These are phyloP conservation scores for Diplodia sapinea DNA, from an alignment of 2,329 filamentous ascomycete genomes.

Conservation along the genomic window DNA sequence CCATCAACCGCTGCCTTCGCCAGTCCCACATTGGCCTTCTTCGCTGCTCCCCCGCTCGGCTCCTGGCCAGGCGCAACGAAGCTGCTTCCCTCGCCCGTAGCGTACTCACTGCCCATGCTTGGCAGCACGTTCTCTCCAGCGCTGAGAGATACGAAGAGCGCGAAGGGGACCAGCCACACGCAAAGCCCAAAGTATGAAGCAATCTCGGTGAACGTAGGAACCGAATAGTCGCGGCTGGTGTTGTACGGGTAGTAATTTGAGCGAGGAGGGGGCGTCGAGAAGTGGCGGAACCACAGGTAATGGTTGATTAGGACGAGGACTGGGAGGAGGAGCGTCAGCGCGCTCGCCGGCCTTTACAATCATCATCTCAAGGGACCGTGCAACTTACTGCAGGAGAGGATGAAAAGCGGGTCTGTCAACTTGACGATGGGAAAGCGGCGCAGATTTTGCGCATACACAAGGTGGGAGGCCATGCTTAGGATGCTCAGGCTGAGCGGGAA, in stretches of 20 bases:
- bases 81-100: slow-evolving; percentile 61
- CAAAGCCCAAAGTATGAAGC: slow-evolving; percentile 95
- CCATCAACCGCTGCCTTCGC: slow-evolving; percentile 65
- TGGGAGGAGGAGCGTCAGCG: slow-evolving; percentile 42
- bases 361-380: too few species aligned
- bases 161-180: slow-evolving; percentile 95
- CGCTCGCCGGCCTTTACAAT: too few species aligned
- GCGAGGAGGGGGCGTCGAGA: slow-evolving; percentile 64
- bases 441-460: slow-evolving; percentile 89
- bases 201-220: slow-evolving; percentile 90
- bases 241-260: slow-evolving; percentile 62
- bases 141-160: slow-evolving; percentile 90
- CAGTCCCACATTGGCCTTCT: slow-evolving; percentile 61
- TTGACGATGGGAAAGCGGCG: slow-evolving; percentile 77
- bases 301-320: slow-evolving; percentile 87
- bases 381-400: slow-evolving; percentile 76
- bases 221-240: slow-evolving; percentile 66
- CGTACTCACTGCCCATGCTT: slow-evolving; percentile 82
- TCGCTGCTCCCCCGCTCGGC: slow-evolving; percentile 55
- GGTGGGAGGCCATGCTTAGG: slow-evolving; percentile 79
- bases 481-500: slow-evolving; percentile 78
- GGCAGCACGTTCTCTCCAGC: slow-evolving; percentile 95
- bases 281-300: slow-evolving; percentile 94
- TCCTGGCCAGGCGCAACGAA: slow-evolving; percentile 54
- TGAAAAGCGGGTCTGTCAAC: slow-evolving; percentile 83